Evolutionary conservation across 495 filamentous ascomycete species (phyloP).

Genomic region (Aspergillus funiculosus): DNA sequence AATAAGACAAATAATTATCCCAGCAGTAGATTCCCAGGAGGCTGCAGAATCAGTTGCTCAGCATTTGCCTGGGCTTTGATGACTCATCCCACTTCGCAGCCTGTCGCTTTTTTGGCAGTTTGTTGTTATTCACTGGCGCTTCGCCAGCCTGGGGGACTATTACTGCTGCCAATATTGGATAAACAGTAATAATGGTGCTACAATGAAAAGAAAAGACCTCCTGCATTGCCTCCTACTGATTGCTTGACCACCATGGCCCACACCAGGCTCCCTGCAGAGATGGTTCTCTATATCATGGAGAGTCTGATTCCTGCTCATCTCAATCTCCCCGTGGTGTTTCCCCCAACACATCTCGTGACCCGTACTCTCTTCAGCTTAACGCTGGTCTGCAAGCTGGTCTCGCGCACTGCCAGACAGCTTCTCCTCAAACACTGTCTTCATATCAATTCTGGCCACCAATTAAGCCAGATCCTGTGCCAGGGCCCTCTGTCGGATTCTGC

Average conservation of each 20-base stretch:
- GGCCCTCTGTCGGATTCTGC: not conserved
- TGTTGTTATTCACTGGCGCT: not conserved
- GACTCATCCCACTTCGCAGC: no score
- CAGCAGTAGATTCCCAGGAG: no score
- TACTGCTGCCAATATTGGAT: no score
- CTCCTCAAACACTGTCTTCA: slow-evolving; percentile 25
- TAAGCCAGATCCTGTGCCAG: slow-evolving; percentile 2
- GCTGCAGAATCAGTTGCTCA: no score
- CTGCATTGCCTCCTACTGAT: not conserved
- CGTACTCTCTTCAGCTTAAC: slow-evolving; percentile 23
- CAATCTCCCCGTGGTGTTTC: slow-evolving; percentile 8
- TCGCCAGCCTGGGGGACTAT: no score
- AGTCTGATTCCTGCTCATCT: slow-evolving; percentile 14
- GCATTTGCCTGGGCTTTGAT: no score
- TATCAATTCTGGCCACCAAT: slow-evolving; percentile 14
- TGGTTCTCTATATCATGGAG: slow-evolving; percentile 22
- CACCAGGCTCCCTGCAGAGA: slow-evolving; percentile 14
- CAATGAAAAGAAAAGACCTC: not conserved
- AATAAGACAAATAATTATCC: no score
- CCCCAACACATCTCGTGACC: slow-evolving; percentile 15
- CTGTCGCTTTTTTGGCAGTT: no score
- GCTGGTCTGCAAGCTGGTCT: slow-evolving; percentile 18
- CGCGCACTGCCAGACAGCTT: slow-evolving; percentile 16
- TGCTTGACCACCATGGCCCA: not conserved
- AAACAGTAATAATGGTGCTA: no score